These are phyloP conservation scores for Talaromyces thailandensis DNA, from an alignment of 495 filamentous ascomycete species.

Conservation along the genomic window DNA sequence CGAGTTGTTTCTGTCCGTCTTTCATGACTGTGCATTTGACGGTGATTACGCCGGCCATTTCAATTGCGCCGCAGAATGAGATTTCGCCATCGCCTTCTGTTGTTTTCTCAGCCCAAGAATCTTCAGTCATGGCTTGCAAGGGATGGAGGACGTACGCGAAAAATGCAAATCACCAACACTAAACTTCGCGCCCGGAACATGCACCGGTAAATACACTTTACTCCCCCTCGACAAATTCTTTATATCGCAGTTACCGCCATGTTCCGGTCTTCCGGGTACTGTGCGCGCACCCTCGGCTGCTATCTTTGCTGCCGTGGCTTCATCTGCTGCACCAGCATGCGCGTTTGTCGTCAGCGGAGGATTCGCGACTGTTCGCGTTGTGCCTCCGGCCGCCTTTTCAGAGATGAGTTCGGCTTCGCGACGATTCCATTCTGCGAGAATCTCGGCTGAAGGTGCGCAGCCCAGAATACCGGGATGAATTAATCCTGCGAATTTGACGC, in stretches of 20 bases:
- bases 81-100: conserved; percentile 85
- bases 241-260: conserved; percentile 73
- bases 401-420: conserved; percentile 73
- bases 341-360: conserved; percentile 63
- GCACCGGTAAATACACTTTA: conserved; percentile 84
- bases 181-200: conserved; percentile 83
- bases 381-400: conserved; percentile 36
- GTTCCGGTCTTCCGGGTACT: conserved; percentile 57
- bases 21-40: conserved; percentile 87
- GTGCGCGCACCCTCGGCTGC: conserved; percentile 83
- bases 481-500: conserved; percentile 80
- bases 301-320: conserved; percentile 60
- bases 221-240: conserved; percentile 82
- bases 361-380: conserved; percentile 68
- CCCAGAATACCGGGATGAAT: conserved; percentile 94
- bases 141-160: conserved; percentile 24
- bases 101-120: background rate
- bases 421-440: conserved; percentile 70
- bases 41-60: conserved; percentile 92
- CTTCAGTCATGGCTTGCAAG: no score
- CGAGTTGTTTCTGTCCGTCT: conserved; percentile 65
- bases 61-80: conserved; percentile 91
- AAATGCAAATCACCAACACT: conserved; percentile 90
- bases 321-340: conserved; percentile 60
- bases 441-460: conserved; percentile 67